A percentile compares a stretch with the other conserved stretches of the same genome.
Evolutionary conservation across 148 eudicot genomes (phyloP).

Genomic region (Vaccinium myrtillus): DNA sequence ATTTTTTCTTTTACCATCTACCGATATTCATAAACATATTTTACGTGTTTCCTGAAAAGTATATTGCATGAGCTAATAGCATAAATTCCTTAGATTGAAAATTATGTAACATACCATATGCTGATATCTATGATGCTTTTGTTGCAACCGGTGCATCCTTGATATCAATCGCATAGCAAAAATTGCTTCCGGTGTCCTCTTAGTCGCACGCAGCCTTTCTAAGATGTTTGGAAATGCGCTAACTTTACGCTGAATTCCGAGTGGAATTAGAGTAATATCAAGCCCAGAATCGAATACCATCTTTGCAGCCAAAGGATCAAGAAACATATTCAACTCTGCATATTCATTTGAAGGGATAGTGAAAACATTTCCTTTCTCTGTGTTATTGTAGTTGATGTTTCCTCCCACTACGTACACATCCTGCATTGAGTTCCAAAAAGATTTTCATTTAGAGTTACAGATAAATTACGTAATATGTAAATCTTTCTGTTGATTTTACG

Average conservation of each 20-base stretch:
- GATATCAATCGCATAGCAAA: conserved; percentile 49
- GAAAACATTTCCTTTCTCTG: conserved; percentile 50
- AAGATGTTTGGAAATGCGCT: conserved; percentile 32
- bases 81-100: neutral
- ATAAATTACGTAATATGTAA: too few species aligned
- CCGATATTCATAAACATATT: too few species aligned
- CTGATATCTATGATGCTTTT: conserved; percentile 48
- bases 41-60: too few species aligned
- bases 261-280: conserved; percentile 63
- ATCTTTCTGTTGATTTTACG: neutral
- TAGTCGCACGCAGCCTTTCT: conserved; percentile 25
- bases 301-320: conserved; percentile 85
- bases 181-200: conserved; percentile 56
- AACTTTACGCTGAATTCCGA: conserved; percentile 45
- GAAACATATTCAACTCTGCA: conserved; percentile 78
- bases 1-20: too few species aligned
- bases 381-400: conserved; percentile 33
- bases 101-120: conserved; percentile 58
- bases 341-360: conserved; percentile 54
- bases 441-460: neutral
- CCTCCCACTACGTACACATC: conserved; percentile 48
- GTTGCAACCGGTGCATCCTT: conserved; percentile 43
- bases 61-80: neutral
- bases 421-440: neutral
- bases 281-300: conserved; percentile 53